Base-by-base conservation (phyloP, 2,329 filamentous ascomycete species). In the Harringtonia lauricola region DNA sequence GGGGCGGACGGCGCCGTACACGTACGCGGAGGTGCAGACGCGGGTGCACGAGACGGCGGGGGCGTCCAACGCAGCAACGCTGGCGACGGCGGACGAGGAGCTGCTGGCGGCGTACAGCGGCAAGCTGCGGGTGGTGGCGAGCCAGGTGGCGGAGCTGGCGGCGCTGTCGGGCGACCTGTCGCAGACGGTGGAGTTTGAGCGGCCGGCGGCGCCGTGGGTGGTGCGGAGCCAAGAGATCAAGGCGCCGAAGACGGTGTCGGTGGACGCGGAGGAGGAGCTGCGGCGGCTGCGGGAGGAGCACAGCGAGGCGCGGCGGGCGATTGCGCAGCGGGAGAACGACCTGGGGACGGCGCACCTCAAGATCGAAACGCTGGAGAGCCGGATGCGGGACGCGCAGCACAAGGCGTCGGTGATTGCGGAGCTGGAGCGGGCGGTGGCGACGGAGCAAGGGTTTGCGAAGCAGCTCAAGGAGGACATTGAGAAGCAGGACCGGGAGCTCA, bases 261-360 rank as follows among this genome's bases (percentile, higher is more conserved):
- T 88, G 33, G 87, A 95, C 55, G 80, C 83, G 1, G 87, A 95
- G 57, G 85, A 90, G 55, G 86, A 95, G 59, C 74, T 95, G 43
- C 77, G 83, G 8, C 79, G 81, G 18, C 69, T 95, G 45, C 86
- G 82, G 54, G 85, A 89, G 42, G 83, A 90, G 52, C 76, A 92
- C 51, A 79, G 81, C 51, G 86, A 90, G 55, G 80, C 83, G 18
- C 82, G 85, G 4, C 79, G 82, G 43, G 71, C 76, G 4, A 72
- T 87, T 45, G 79, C 82, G 1, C 74, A 81, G 50, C 80, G 82
- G 49, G 86, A 95, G 51, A 85, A 89, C 58, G 81, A 82, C 30
- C 76, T 94, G 42, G 88, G 94, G 60, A 90, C 94, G 46, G 75
- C 86, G 21, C 76, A 82, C n/a, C 83, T 95, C 52, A 89, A 92